Evolutionary conservation across 2,329 filamentous ascomycete genomes (phyloP).

Genomic region (Penicillium thymicola): DNA sequence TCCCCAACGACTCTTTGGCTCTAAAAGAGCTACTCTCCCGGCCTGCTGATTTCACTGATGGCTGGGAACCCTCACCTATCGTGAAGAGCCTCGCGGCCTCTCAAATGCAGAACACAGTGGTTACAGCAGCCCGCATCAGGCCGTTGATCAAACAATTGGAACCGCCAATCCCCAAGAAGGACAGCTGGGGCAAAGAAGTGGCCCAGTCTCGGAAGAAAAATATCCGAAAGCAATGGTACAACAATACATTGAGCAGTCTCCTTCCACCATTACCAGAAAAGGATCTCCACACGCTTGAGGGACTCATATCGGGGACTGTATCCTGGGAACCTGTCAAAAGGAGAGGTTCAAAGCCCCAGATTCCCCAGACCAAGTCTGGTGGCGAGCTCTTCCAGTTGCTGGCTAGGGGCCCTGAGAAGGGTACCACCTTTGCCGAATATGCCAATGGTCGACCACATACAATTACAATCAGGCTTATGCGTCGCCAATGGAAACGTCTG

Average conservation of each 20-base stretch:
- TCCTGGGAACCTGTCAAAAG: constrained; percentile 32
- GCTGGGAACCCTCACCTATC: constrained; percentile 36
- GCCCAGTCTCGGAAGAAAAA: constrained; percentile 31
- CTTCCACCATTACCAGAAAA: constrained; percentile 40
- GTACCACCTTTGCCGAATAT: constrained; percentile 33
- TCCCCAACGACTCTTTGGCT: constrained; percentile 22
- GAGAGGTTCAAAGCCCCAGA: constrained; percentile 15
- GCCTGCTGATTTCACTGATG: constrained; percentile 24
- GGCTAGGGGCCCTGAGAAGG: constrained; percentile 37
- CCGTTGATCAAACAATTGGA: constrained; percentile 24
- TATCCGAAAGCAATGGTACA: constrained; percentile 40
- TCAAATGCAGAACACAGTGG: constrained; percentile 31
- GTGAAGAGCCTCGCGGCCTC: constrained; percentile 34
- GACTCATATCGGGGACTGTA: constrained; percentile 31
- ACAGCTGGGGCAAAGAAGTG: constrained; percentile 37
- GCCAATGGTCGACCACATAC: constrained; percentile 38
- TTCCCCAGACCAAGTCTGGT: not conserved
- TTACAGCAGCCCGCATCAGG: constrained; percentile 24
- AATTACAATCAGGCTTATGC: constrained; percentile 41
- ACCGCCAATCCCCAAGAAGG: constrained; percentile 35
- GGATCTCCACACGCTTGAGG: constrained; percentile 35
- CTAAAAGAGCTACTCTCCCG: constrained; percentile 19
- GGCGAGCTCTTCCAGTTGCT: constrained; percentile 29
- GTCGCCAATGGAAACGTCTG: constrained; percentile 37
- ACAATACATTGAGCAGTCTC: constrained; percentile 26